phyloP scores from a whole-genome alignment of 371 early-diverging fungal genomes.

The Synchytrium microbalum region DNA sequence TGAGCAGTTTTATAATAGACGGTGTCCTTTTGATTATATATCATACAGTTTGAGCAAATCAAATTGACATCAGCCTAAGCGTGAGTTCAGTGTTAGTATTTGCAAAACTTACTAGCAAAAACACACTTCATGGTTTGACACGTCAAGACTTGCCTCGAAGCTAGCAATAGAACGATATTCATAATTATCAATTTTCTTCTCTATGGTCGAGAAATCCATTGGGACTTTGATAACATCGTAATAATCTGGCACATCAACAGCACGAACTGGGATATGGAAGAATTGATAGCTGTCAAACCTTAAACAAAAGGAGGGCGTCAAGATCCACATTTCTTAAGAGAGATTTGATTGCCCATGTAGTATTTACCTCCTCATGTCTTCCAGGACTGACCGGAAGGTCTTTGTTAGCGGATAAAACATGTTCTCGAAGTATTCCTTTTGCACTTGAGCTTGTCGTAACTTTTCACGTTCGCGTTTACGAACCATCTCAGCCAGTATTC shows the following conservation, averaged over 20 bases:
- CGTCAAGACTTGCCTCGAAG: slow-evolving; percentile 57
- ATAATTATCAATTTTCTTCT: slow-evolving; percentile 49
- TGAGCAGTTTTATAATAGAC: slow-evolving; percentile 8
- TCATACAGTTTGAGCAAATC: slow-evolving; percentile 26
- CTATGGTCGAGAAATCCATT: slow-evolving; percentile 63
- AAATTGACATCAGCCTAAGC: slow-evolving; percentile 20
- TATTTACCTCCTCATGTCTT: slow-evolving; percentile 57
- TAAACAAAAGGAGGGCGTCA: slow-evolving; percentile 9
- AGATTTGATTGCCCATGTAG: neutral
- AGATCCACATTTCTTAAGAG: too few relatives aligned
- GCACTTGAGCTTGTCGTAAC: slow-evolving; percentile 49
- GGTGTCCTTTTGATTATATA: slow-evolving; percentile 18
- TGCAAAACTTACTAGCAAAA: too few relatives aligned
- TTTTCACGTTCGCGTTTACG: slow-evolving; percentile 82
- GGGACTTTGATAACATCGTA: slow-evolving; percentile 59
- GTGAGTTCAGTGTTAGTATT: too few relatives aligned
- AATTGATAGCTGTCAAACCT: slow-evolving; percentile 39
- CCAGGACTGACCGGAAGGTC: slow-evolving; percentile 51
- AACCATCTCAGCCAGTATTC: slow-evolving; percentile 77
- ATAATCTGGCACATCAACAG: slow-evolving; percentile 76
- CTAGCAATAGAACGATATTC: slow-evolving; percentile 45
- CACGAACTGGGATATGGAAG: slow-evolving; percentile 63
- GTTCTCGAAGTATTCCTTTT: slow-evolving; percentile 58
- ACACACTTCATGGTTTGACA: too few relatives aligned
- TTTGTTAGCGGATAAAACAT: slow-evolving; percentile 66